phyloP scores from a whole-genome alignment of 1,139 yeast genomes.

The Nakaseomyces sp. region DNA sequence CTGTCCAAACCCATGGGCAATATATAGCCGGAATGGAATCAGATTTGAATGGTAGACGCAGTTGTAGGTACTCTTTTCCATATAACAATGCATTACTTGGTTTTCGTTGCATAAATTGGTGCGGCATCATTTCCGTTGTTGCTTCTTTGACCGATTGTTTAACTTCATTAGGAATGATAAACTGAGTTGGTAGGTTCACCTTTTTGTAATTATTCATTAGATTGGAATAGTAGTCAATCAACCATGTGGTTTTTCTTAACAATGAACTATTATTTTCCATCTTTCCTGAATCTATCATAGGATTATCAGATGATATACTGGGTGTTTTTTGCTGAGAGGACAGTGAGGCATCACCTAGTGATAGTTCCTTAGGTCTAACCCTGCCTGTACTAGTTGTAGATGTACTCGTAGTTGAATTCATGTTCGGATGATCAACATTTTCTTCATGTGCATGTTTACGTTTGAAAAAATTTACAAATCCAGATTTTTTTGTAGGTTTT shows the following conservation, averaged over 20 bases:
- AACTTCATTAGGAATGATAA: constrained; percentile 11
- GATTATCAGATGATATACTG: neutral
- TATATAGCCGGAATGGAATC: constrained; percentile 24
- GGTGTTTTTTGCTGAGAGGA: neutral
- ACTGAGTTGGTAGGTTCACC: constrained; percentile 17
- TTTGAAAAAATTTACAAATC: constrained; percentile 17
- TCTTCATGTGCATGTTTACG: constrained; percentile 12
- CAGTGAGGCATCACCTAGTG: neutral
- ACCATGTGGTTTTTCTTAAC: constrained; percentile 12
- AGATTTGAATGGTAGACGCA: constrained; percentile 23
- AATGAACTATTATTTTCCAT: constrained; percentile 4
- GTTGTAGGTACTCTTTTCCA: constrained; percentile 18
- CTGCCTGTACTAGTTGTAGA: neutral
- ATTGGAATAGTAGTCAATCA: constrained; percentile 18
- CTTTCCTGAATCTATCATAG: neutral
- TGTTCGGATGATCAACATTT: neutral
- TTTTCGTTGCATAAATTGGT: constrained; percentile 9
- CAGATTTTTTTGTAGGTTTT: constrained; percentile 12
- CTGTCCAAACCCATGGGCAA: constrained; percentile 27
- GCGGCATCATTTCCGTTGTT: constrained; percentile 1
- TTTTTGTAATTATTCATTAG: constrained; percentile 18
- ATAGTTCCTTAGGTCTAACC: neutral
- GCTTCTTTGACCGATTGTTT: constrained; percentile 4
- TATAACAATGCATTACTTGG: constrained; percentile 13
- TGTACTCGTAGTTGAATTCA: neutral